Evolutionary conservation across 768 basidiomycete species (phyloP).

Genomic region (Boletus patriciae): DNA sequence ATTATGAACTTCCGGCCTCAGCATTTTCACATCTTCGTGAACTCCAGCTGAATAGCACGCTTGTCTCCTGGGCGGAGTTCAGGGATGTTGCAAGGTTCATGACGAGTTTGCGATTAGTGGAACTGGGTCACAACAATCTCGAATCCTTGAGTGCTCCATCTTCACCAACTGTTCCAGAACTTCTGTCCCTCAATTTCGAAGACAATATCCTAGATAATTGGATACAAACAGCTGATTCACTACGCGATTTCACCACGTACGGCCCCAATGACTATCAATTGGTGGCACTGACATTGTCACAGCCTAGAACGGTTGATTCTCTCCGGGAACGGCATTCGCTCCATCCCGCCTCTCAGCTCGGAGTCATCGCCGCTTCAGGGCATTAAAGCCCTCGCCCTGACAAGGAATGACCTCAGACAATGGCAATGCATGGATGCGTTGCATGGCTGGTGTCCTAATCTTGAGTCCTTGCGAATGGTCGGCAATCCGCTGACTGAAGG

Average conservation of each 20-base stretch:
- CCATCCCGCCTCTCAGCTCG: constrained; percentile 41
- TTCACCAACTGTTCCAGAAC: constrained; percentile 19
- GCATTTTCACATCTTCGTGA: constrained; percentile 59
- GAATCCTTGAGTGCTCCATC: constrained; percentile 28
- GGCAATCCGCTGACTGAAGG: constrained; percentile 67
- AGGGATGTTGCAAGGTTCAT: constrained; percentile 48
- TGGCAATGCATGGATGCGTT: constrained; percentile 71
- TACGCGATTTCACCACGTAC: constrained; percentile 49
- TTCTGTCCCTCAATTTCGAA: constrained; percentile 68
- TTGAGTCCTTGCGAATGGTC: constrained; percentile 58
- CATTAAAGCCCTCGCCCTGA: constrained; percentile 62
- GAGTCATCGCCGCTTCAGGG: constrained; percentile 28
- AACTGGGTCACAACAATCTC: constrained; percentile 72
- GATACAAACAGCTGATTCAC: constrained; percentile 45
- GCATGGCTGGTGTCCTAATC: constrained; percentile 63
- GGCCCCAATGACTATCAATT: not conserved
- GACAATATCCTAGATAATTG: constrained; percentile 62
- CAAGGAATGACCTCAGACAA: constrained; percentile 53
- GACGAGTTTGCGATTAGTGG: constrained; percentile 54
- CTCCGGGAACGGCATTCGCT: constrained; percentile 56
- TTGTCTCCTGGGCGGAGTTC: constrained; percentile 72
- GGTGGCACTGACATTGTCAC: constrained; percentile 8
- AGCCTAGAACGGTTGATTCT: constrained; percentile 66
- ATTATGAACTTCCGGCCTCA: constrained; percentile 31
- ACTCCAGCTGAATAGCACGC: constrained; percentile 71